Conservation (phyloP, 441 rosid genomes). For the Adansonia gregorii region DNA sequence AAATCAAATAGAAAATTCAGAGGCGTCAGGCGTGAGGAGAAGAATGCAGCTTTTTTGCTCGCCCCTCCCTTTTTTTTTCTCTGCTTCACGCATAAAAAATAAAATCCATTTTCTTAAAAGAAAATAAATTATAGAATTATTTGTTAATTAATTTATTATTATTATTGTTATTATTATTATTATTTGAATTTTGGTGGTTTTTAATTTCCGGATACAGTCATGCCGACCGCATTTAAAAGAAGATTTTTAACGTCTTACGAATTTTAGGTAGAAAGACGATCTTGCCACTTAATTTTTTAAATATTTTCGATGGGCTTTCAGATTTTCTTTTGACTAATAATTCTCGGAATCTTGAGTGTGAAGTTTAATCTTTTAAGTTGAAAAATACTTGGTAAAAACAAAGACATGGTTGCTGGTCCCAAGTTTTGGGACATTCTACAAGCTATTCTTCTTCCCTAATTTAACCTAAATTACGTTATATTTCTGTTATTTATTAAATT, state of each 20-base stretch:
- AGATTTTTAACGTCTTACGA: conserved; percentile 36
- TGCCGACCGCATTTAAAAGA: conserved; percentile 39
- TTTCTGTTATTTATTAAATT: too few relatives aligned
- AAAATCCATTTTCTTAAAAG: neutral
- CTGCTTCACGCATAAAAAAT: conserved; percentile 40
- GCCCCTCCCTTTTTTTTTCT: conserved; percentile 20
- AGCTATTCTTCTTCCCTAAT: neutral
- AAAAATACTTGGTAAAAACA: neutral
- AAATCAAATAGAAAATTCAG: conserved; percentile 39
- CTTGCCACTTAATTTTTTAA: conserved; percentile 21
- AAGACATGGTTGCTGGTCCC: neutral
- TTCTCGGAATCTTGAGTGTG: neutral
- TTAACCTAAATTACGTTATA: too few relatives aligned
- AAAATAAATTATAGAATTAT: neutral
- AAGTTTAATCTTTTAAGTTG: neutral
- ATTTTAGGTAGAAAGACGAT: conserved; percentile 31
- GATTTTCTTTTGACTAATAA: neutral
- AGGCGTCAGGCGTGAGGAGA: conserved; percentile 43
- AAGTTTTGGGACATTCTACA: neutral
- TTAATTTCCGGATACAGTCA: conserved; percentile 23
- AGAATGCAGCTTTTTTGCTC: conserved; percentile 44
- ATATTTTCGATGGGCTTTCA: neutral
- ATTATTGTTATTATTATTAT: neutral
- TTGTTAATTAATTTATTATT: conserved; percentile 23
- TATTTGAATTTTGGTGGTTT: conserved; percentile 27